Evolutionary conservation across 2,329 filamentous ascomycete genomes (phyloP).

Genomic region (Hypoxylon sp.): DNA sequence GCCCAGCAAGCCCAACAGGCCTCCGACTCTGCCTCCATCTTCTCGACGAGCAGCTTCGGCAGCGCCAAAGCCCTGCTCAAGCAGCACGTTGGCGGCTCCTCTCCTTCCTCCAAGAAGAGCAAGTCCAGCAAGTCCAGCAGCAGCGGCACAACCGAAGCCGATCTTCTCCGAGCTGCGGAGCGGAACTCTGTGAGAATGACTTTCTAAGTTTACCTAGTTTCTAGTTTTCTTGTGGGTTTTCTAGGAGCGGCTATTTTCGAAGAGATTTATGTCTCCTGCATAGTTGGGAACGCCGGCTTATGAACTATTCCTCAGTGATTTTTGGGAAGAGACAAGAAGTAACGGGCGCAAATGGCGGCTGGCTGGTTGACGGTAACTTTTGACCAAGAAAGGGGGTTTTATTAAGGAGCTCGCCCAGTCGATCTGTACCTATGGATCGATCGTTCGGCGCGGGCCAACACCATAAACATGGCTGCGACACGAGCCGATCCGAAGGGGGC

Average conservation of each 20-base stretch:
- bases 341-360: neutral
- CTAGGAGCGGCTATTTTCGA: too few relatives aligned
- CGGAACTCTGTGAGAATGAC: constrained; percentile 36
- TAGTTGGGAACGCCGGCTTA: neutral
- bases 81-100: constrained; percentile 5
- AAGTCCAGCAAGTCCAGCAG: constrained; percentile 20
- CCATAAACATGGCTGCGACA: constrained; percentile 16
- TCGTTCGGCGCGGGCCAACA: constrained; percentile 1
- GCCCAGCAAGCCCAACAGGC: constrained; percentile 7
- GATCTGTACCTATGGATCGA: constrained; percentile 3
- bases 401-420: neutral
- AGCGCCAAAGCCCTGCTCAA: constrained; percentile 39
- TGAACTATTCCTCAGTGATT: neutral
- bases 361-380: neutral
- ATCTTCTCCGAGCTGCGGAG: constrained; percentile 27
- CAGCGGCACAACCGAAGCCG: constrained; percentile 17
- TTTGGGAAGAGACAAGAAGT: neutral
- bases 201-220: neutral
- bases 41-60: constrained; percentile 39
- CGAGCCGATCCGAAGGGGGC: constrained; percentile 9
- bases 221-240: neutral
- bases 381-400: neutral
- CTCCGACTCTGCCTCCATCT: constrained; percentile 39
- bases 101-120: neutral
- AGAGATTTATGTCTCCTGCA: neutral